phyloP scores from a whole-genome alignment of 2,329 filamentous ascomycete species.

The Colletotrichum tabaci region DNA sequence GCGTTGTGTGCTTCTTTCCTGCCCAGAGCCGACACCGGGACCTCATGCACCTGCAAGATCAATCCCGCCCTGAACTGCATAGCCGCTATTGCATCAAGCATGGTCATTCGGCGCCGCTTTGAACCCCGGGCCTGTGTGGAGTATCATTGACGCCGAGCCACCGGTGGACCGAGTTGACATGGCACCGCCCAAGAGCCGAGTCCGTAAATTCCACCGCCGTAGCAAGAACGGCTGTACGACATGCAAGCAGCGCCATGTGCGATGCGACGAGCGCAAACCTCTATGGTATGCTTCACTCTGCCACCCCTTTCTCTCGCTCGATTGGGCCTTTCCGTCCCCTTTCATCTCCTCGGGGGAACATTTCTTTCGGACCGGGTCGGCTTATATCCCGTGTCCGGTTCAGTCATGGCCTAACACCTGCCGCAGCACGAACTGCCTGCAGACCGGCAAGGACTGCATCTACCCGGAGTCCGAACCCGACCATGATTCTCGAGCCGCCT shows the following conservation, averaged over 20 bases:
- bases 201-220: constrained; percentile 55
- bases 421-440: constrained; percentile 61
- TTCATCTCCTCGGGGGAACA: neutral
- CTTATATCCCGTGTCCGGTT: neutral
- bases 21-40: constrained; percentile 12
- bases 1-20: constrained; percentile 4
- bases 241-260: constrained; percentile 60
- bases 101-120: constrained; percentile 35
- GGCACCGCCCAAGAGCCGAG: constrained; percentile 54
- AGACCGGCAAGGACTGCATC: constrained; percentile 60
- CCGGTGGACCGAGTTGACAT: constrained; percentile 43
- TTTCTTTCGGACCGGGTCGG: neutral
- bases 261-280: constrained; percentile 62
- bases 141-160: constrained; percentile 27
- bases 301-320: neutral
- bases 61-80: constrained; percentile 22
- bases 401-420: constrained; percentile 26
- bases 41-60: constrained; percentile 35
- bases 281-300: constrained; percentile 55
- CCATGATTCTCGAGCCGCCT: constrained; percentile 13
- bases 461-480: constrained; percentile 47
- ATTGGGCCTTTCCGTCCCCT: neutral
- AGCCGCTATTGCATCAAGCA: constrained; percentile 32
- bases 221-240: constrained; percentile 55
- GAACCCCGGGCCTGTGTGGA: constrained; percentile 37